Percentiles rank a stretch among this genome's conserved stretches.
Evolutionary conservation across 2,329 filamentous ascomycete genomes (phyloP).

Genomic region (Fusarium secorum): DNA sequence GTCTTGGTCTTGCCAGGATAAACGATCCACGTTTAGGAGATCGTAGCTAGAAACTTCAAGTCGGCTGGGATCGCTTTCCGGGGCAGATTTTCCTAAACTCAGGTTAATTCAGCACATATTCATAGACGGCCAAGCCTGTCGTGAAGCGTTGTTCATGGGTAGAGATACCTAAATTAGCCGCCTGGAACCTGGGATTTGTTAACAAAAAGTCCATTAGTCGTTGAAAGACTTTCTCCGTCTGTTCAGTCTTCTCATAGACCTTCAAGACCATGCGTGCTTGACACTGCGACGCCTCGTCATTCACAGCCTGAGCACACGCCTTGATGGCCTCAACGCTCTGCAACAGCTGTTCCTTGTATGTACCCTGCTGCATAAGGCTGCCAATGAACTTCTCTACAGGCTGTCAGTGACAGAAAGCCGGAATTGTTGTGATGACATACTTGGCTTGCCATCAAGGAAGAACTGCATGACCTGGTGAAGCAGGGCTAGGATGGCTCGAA

Average conservation of each 20-base stretch:
- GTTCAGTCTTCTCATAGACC: background rate
- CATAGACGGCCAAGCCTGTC: rapidly evolving
- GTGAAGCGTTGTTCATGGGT: background rate
- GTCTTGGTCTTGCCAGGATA: background rate
- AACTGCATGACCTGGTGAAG: background rate
- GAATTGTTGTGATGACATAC: rapidly evolving
- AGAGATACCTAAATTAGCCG: background rate
- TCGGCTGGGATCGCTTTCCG: background rate
- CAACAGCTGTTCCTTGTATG: background rate
- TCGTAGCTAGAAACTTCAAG: background rate
- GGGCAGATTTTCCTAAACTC: background rate
- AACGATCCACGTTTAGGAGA: background rate
- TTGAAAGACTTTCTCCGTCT: background rate
- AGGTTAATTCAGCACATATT: background rate
- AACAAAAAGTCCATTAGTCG: background rate
- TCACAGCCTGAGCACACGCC: background rate
- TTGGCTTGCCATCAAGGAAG: background rate
- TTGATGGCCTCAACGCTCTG: background rate
- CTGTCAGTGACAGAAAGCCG: background rate
- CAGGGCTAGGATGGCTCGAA: background rate
- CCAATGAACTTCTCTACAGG: background rate
- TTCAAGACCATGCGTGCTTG: background rate
- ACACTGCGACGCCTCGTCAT: background rate
- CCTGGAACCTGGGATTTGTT: background rate
- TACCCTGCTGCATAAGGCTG: background rate